Evolutionary conservation across 1,284 basidiomycete species (phyloP), one percentile per base, ranked within the genome.

Genomic region (Cerioporus squamosus): DNA sequence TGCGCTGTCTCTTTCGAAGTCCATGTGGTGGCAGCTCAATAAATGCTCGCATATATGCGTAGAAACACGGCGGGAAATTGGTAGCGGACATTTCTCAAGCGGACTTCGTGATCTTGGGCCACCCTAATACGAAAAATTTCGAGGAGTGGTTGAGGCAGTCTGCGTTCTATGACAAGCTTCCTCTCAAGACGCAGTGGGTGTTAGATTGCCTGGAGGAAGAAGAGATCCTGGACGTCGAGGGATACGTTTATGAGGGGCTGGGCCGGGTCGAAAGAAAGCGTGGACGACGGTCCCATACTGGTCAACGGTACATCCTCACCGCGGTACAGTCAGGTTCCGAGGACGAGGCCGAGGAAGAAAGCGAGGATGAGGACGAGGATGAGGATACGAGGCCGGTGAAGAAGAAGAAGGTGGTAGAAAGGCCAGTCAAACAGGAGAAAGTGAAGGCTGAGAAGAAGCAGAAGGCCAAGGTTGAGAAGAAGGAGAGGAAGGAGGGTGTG

Each of bases 31-130:
- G 31, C 14, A 22, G 33, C 39, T 3, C 33, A n/a, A 9, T 36
- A 7, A 20, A 23, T 15, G 36, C 14, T 29, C 40, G 10, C 44
- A 54, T 31, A 64, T 42, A 48, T 22, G 48, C 39, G 3, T 66
- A 90, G 88, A 85, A 79, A 79, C 77, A 86, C 58, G 86, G 85
- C 7, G 88, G 89, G 14, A 77, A 68, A 60, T 82, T 89, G 43
- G 77, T 77, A 7, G 75, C 77, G 17, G 77, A 80, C 42, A 77
- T 81, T n/a, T 66, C 72, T 5, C 73, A 76, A 17, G 87, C 88
- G 5, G 81, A 86, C 64, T 87, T 82, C 66, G 79, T 80, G 15
- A 78, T 91, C 29, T 72, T 91, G 44, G 80, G 79, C 46, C 66
- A 77, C 22, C 76, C 77, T 40, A 77, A 49, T 2, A 40, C 79